Evolutionary conservation across 805 yeast species (phyloP).

Genomic region (Kluyveromyces wickerhamii): DNA sequence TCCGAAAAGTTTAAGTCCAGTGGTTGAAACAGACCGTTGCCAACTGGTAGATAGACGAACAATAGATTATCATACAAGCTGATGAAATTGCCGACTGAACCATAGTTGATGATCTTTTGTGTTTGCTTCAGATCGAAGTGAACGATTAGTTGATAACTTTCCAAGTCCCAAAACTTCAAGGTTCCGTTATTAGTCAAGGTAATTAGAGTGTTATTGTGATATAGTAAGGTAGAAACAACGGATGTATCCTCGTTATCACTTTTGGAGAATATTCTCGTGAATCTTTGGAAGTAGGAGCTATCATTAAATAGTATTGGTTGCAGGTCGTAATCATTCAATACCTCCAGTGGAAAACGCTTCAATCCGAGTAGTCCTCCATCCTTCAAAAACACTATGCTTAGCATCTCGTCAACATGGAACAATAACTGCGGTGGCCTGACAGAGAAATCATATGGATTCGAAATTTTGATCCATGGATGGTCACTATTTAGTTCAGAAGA

Average conservation of each 20-base stretch:
- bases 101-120: slow-evolving; percentile 14
- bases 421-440: slow-evolving; percentile 48
- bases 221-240: slow-evolving; percentile 18
- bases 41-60: slow-evolving; percentile 36
- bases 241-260: slow-evolving; percentile 11
- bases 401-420: slow-evolving; percentile 36
- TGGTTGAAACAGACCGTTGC: slow-evolving; percentile 37
- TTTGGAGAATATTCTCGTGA: slow-evolving; percentile 23
- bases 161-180: slow-evolving; percentile 27
- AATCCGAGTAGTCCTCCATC: slow-evolving; percentile 75
- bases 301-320: slow-evolving; percentile 50
- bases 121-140: slow-evolving; percentile 9
- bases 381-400: slow-evolving; percentile 49
- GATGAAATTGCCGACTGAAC: slow-evolving; percentile 30
- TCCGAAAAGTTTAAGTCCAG: slow-evolving; percentile 25
- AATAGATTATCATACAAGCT: slow-evolving; percentile 27
- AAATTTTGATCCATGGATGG: slow-evolving; percentile 55
- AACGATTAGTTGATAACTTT: slow-evolving; percentile 15
- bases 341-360: slow-evolving; percentile 15
- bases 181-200: slow-evolving; percentile 23
- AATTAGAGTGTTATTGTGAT: slow-evolving; percentile 15
- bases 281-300: slow-evolving; percentile 36
- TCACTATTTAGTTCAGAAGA: slow-evolving; percentile 4
- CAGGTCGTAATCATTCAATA: slow-evolving; percentile 16
- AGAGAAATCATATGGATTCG: slow-evolving; percentile 60